These are phyloP conservation scores for Solanum hybrid DNA, from an alignment of 305 asterid genomes.

Conservation along the genomic window DNA sequence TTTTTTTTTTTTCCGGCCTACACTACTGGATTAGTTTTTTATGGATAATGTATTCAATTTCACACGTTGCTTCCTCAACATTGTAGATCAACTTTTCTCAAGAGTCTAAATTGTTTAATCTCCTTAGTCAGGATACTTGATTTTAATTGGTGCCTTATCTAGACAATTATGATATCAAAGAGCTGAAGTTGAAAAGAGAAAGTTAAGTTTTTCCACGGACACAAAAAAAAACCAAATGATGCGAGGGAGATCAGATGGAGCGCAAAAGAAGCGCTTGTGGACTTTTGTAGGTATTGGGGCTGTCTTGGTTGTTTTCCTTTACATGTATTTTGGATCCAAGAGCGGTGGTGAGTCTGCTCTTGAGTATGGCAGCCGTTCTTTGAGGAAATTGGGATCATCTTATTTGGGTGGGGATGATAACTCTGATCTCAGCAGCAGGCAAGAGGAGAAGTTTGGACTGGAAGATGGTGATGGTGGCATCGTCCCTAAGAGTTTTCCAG, in stretches of 20 bases:
- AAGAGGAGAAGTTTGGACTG: conserved; percentile 54
- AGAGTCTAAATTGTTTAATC: not conserved
- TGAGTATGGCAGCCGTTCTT: conserved; percentile 78
- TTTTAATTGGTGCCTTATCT: conserved; percentile 1
- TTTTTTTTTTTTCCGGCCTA: not conserved
- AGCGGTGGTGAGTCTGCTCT: conserved; percentile 64
- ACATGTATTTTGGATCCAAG: conserved; percentile 58
- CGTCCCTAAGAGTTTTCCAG: conserved; percentile 58
- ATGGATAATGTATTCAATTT: not conserved
- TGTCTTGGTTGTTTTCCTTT: conserved; percentile 52
- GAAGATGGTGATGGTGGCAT: conserved; percentile 55
- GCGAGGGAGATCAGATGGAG: conserved; percentile 78
- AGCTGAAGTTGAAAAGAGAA: conserved; percentile 14
- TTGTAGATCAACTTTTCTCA: not conserved
- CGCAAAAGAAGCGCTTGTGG: conserved; percentile 62
- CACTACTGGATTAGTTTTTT: not conserved
- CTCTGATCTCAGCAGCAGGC: conserved; percentile 53
- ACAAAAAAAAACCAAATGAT: conserved; percentile 30
- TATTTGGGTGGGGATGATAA: conserved; percentile 82
- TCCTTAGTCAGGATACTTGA: not conserved
- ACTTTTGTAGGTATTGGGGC: conserved; percentile 45
- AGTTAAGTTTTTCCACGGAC: conserved; percentile 10
- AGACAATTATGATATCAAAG: conserved; percentile 19
- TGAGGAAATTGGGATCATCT: conserved; percentile 68
- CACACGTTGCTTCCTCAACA: not conserved